Base-by-base conservation (phyloP, 225 moss, liverwort and hornwort genomes). In the Sphagnum contortum region DNA sequence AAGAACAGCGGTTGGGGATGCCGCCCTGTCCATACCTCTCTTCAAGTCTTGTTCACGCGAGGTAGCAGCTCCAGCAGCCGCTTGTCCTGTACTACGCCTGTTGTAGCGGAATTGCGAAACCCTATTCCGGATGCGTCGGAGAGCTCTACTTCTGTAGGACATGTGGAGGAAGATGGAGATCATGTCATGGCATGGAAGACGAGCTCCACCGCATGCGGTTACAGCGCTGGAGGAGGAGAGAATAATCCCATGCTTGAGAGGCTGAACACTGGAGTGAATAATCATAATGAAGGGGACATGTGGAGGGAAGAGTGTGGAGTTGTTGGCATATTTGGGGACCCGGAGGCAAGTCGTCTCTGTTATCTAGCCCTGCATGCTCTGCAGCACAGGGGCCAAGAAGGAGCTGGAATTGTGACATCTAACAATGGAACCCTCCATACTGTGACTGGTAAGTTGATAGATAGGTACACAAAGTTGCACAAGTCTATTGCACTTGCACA, bases 361-460 rank as follows among this genome's bases (percentile, higher is more conserved):
- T 92, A 92, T 67, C 72, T 93, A 71, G 64, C 93, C 10, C 77
- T 98, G 52, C 96, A 98, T 59, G 92, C 96, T 5, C 66, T 98
- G 76, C 96, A 98, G 14, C 96, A 98, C 68, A 77, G 96, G 61
- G 96, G 98, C 9, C 93, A 98, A 70, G 98, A 98, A 70, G 98
- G 98, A 4, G 96, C 96, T 10, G 96, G 96, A 4, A 96, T 96
- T 45, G 92, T 92, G 48, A 85, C 96, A 1, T 88, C 90, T 55
- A 70, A 90, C 55, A 76, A 89, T 3, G 78, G 76, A 5, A 82
- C 80, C 44, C 75, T 96, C 51, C 77, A 87, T 65, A 83, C 93
- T n/a, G 85, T 93, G 4, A 91, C 96, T 57, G 91, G 91, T 68
- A 53, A 7, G 29, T 29, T 29, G 29, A 29, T 29, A 29, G 29